These are phyloP conservation scores for Diaporthe capsici DNA, from an alignment of 2,329 filamentous ascomycete species.

Conservation along the genomic window DNA sequence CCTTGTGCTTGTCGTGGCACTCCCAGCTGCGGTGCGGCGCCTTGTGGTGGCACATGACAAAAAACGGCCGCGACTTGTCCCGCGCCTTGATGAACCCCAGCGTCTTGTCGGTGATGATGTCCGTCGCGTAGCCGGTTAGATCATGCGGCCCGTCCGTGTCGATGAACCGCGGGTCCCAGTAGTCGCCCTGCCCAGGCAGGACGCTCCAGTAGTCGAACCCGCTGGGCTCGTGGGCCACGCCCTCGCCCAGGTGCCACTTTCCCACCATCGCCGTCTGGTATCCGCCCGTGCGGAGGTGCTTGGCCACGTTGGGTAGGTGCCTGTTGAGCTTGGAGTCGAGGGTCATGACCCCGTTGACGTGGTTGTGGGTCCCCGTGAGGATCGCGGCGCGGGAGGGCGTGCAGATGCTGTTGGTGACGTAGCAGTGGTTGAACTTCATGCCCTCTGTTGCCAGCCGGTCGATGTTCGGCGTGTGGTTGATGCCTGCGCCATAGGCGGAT, in stretches of 20 bases:
- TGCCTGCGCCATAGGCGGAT: constrained; percentile 62
- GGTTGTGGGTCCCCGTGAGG: constrained; percentile 65
- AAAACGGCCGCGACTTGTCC: constrained; percentile 60
- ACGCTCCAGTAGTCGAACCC: constrained; percentile 68
- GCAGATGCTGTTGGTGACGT: constrained; percentile 68
- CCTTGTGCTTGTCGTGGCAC: constrained; percentile 62
- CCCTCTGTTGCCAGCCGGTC: constrained; percentile 64
- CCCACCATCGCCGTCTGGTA: constrained; percentile 68
- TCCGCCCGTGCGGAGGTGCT: constrained; percentile 60
- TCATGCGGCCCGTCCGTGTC: constrained; percentile 51
- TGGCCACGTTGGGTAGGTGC: constrained; percentile 64
- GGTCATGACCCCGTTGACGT: constrained; percentile 66
- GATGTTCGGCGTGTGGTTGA: constrained; percentile 66
- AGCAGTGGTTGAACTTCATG: constrained; percentile 67
- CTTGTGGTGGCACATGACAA: constrained; percentile 70
- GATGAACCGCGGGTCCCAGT: constrained; percentile 66
- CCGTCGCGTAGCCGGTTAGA: constrained; percentile 62
- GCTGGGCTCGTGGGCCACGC: constrained; percentile 58
- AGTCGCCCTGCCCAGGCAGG: constrained; percentile 65
- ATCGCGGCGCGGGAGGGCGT: constrained; percentile 66
- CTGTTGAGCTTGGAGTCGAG: constrained; percentile 65
- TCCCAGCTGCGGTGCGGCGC: constrained; percentile 68
- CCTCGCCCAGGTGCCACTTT: constrained; percentile 69
- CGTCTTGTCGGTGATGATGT: constrained; percentile 66
- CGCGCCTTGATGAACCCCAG: constrained; percentile 56